A percentile compares a stretch with the other conserved stretches of the same genome.
Evolutionary conservation across 2,329 filamentous ascomycete genomes (phyloP).

Genomic region (Pseudopyrenochaeta lycopersici): DNA sequence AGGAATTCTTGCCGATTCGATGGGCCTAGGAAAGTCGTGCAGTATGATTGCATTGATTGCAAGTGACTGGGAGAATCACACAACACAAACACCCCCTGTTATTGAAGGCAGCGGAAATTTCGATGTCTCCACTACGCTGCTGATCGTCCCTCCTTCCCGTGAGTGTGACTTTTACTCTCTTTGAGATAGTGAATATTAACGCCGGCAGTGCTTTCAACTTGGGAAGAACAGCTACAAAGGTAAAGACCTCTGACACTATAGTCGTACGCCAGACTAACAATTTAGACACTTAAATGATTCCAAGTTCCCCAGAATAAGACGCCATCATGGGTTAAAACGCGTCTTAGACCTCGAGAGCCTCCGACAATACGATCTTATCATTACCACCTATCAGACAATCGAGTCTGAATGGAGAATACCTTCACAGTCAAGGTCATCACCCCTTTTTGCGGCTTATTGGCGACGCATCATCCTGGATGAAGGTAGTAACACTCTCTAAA

Average conservation of each 20-base stretch:
- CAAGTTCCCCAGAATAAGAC: background rate
- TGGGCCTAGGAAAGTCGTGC: conserved; percentile 29
- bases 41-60: conserved; percentile 26
- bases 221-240: background rate
- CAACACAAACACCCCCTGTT: background rate
- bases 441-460: conserved; percentile 44
- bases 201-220: background rate
- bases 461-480: conserved; percentile 49
- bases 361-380: conserved; percentile 2
- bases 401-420: conserved; percentile 5
- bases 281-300: background rate
- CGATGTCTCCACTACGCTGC: background rate
- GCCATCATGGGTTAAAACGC: conserved; percentile 5
- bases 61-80: background rate
- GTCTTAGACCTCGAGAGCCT: background rate
- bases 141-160: background rate
- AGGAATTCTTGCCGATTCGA: conserved; percentile 26
- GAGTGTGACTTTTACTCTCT: background rate
- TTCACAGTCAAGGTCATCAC: background rate
- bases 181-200: background rate
- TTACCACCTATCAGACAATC: conserved; percentile 13
- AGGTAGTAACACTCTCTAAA: background rate
- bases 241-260: background rate
- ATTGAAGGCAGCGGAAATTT: background rate
- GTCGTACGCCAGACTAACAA: background rate